Evolutionary conservation across 1,284 basidiomycete genomes (phyloP).

Genomic region (Cerioporus squamosus): DNA sequence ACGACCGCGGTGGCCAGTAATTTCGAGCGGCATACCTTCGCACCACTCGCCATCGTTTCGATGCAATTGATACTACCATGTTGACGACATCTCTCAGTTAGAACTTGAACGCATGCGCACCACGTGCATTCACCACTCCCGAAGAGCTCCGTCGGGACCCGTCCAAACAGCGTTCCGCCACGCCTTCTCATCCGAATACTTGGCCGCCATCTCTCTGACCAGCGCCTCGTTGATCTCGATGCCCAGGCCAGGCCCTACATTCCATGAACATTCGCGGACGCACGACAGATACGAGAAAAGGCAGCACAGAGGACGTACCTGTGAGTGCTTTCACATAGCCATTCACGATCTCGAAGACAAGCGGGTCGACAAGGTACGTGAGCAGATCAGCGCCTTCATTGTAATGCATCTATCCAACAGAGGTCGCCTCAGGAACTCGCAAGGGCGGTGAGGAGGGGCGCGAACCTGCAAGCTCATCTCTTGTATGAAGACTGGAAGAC

Average conservation of each 20-base stretch:
- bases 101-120: too few species aligned
- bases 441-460: not conserved
- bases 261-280: not conserved
- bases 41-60: too few species aligned
- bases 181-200: constrained; percentile 39
- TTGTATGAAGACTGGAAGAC: constrained; percentile 56
- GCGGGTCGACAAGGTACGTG: constrained; percentile 63
- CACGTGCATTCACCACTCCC: constrained; percentile 54
- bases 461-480: constrained; percentile 69
- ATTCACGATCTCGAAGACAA: constrained; percentile 63
- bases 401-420: constrained; percentile 64
- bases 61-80: too few species aligned
- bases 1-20: too few species aligned
- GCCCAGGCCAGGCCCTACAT: constrained; percentile 65
- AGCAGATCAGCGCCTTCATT: constrained; percentile 73
- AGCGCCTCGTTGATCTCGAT: constrained; percentile 70
- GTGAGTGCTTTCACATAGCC: constrained; percentile 62
- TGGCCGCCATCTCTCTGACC: constrained; percentile 55
- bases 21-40: too few species aligned
- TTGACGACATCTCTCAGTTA: too few species aligned
- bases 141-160: constrained; percentile 54
- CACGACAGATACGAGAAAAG: not conserved
- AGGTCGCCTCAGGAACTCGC: not conserved
- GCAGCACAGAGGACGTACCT: constrained; percentile 35
- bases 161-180: constrained; percentile 71